A percentile compares a stretch with the other conserved stretches of the same genome.
Evolutionary conservation across 331 rosid species (phyloP).

Genomic region (Quercus phellos): DNA sequence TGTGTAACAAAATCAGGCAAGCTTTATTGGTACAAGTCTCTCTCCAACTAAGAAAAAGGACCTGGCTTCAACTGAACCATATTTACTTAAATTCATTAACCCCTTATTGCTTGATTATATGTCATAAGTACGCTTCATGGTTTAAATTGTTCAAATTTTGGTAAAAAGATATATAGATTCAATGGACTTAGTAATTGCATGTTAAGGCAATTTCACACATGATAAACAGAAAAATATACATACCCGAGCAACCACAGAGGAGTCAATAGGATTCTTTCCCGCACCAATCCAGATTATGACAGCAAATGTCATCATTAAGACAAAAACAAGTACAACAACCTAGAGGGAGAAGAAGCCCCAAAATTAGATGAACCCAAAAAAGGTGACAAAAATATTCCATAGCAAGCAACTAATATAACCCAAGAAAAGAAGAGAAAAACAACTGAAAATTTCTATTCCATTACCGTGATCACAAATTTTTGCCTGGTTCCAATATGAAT

Average conservation of each 20-base stretch:
- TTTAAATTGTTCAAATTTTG: neutral
- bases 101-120: neutral
- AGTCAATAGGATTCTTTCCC: conserved; percentile 42
- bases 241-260: conserved; percentile 55
- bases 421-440: neutral
- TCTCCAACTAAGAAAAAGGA: neutral
- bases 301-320: conserved; percentile 45
- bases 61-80: neutral
- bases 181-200: neutral
- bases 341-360: conserved; percentile 25
- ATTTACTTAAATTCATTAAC: neutral
- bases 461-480: conserved; percentile 55
- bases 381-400: neutral
- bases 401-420: neutral
- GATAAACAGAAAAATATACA: conserved; percentile 5
- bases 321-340: conserved; percentile 46
- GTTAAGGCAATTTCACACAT: neutral
- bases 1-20: neutral
- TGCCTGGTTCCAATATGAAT: conserved; percentile 58
- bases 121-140: neutral
- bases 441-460: neutral
- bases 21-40: neutral
- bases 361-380: conserved; percentile 9
- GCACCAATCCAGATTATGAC: conserved; percentile 51
- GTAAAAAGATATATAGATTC: neutral